Evolutionary conservation across 2,329 filamentous ascomycete genomes (phyloP).

Genomic region (Dendryphion nanum): DNA sequence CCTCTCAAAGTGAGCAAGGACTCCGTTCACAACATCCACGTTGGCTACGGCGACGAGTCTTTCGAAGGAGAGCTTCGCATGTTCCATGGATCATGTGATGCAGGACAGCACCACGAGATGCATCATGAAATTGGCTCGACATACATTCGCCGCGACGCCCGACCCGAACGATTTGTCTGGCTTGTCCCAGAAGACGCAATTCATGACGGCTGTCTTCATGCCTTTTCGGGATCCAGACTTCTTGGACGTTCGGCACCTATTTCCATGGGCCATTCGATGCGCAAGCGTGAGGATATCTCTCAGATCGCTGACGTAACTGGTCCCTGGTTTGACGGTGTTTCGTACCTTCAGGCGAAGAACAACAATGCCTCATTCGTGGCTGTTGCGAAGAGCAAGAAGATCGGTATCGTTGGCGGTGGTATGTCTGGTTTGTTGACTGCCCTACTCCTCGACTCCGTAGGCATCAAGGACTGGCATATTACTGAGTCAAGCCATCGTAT

Average conservation of each 20-base stretch:
- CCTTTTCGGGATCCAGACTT: constrained; percentile 40
- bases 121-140: constrained; percentile 48
- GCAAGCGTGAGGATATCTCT: constrained; percentile 40
- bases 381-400: constrained; percentile 55
- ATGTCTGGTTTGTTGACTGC: constrained; percentile 64
- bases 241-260: constrained; percentile 46
- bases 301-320: constrained; percentile 56
- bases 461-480: constrained; percentile 61
- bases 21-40: constrained; percentile 51
- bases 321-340: constrained; percentile 67
- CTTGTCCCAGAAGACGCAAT: constrained; percentile 42
- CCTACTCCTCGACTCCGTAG: constrained; percentile 49
- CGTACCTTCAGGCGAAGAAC: constrained; percentile 55
- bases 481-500: constrained; percentile 61
- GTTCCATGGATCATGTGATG: constrained; percentile 48
- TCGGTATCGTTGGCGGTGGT: constrained; percentile 65
- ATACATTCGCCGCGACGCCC: constrained; percentile 26
- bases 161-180: constrained; percentile 51
- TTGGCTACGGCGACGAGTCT: constrained; percentile 40
- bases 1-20: constrained; percentile 36
- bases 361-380: constrained; percentile 53
- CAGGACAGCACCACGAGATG: constrained; percentile 29
- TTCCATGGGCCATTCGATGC: constrained; percentile 34
- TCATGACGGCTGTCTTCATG: constrained; percentile 45
- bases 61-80: constrained; percentile 47